Conservation (phyloP, 768 basidiomycete species). For the Pilatotrama ljubarskyi region DNA sequence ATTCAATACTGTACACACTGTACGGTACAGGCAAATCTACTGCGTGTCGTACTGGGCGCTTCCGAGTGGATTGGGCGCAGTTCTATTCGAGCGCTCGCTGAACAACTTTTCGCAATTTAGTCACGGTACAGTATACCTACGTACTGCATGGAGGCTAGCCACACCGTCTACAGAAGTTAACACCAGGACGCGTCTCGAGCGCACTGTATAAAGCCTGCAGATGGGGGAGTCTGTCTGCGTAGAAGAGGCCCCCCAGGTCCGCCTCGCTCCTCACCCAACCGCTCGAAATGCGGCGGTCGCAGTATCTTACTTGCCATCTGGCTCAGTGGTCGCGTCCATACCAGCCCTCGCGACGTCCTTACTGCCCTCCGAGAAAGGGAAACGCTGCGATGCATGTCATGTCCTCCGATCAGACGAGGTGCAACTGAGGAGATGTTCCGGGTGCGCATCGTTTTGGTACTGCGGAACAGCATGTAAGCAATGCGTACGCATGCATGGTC, state of each 20-base stretch:
- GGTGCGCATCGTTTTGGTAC: slow-evolving; percentile 74
- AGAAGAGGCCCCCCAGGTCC: slow-evolving; percentile 10
- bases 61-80: too few relatives aligned
- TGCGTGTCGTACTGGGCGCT: too few relatives aligned
- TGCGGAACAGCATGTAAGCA: slow-evolving; percentile 63
- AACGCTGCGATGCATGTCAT: slow-evolving; percentile 68
- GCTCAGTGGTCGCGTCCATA: slow-evolving; percentile 50
- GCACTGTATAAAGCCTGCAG: too few relatives aligned
- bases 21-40: too few relatives aligned
- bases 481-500: neutral
- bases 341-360: slow-evolving; percentile 49
- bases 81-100: too few relatives aligned
- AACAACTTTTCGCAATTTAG: too few relatives aligned
- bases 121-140: too few relatives aligned
- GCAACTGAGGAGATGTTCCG: slow-evolving; percentile 56
- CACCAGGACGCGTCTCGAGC: too few relatives aligned
- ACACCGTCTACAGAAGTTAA: too few relatives aligned
- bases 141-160: too few relatives aligned
- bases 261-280: slow-evolving; percentile 45
- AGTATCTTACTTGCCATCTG: slow-evolving; percentile 38
- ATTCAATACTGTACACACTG: too few relatives aligned
- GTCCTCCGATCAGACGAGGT: slow-evolving; percentile 31
- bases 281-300: slow-evolving; percentile 57
- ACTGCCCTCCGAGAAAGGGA: slow-evolving; percentile 56
- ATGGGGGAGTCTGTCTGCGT: neutral